Base-by-base conservation (phyloP, 371 early-diverging fungal genomes). In the Catenaria anguillulae region DNA sequence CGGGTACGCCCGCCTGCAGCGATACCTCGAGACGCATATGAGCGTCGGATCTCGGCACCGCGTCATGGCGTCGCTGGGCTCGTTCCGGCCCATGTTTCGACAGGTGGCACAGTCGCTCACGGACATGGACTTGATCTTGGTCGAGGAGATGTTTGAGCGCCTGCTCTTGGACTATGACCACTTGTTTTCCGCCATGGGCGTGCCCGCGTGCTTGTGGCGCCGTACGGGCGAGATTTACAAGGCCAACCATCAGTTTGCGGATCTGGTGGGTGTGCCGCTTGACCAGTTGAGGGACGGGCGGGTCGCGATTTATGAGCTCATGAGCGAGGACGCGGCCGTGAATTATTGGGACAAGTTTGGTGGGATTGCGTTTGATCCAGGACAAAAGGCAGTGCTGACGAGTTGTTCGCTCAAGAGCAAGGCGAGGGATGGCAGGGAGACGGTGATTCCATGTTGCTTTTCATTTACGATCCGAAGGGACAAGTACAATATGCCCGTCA, bases 151-250 rank as follows among this genome's bases (percentile, higher is more conserved):
- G n/a, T 93, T 94, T 75, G 95, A 94, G 77, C 79, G 91, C 8
- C 72, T 90, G 60, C 71, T 93, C 45, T 74, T 93, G 60, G 95
- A 93, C 68, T 94, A 94, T 63, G 92, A 91, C 73, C 84, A 90
- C 62, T 87, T 89, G 48, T 92, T 94, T 69, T 86, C 86, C 56
- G 78, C 89, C n/a, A 89, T 93, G 87, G 95, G 93, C 26, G 85
- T 91, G 43, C 95, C 95, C 0, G 85, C 91, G 23, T 90, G 92
- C 66, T 71, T 93, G 33, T 93, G 93, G 95, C 79, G 95, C 33
- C 80, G 95, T 42, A 92, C 93, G 0, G 95, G 95, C 26, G 93
- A 94, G 72, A 92, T 94, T 35, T 92, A 85, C 77, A 92, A 90
- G 65, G 86, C 89, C 33, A 94, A 94, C 75, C 84, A 86, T 63